These are phyloP conservation scores for Exophiala mesophila DNA, from an alignment of 2,329 filamentous ascomycete genomes.

Conservation along the genomic window DNA sequence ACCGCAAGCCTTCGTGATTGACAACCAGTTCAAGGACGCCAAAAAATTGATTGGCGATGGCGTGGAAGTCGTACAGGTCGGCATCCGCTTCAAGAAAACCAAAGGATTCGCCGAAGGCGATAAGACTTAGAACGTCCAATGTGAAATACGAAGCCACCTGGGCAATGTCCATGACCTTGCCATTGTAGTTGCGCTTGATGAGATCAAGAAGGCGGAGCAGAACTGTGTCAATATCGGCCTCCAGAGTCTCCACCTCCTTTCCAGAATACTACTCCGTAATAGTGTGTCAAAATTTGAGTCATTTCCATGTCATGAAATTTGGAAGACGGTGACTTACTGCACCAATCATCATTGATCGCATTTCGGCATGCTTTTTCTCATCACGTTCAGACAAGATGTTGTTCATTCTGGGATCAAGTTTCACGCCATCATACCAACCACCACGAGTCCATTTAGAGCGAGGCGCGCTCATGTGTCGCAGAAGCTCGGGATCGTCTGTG, in stretches of 20 bases:
- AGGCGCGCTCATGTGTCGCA: conserved; percentile 6
- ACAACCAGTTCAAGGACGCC: conserved; percentile 18
- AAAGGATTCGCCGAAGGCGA: conserved; percentile 15
- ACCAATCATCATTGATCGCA: conserved; percentile 12
- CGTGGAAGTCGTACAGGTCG: conserved; percentile 10
- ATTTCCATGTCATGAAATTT: background rate
- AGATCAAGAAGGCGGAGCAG: conserved; percentile 12
- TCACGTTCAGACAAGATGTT: conserved; percentile 16
- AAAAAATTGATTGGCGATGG: conserved; percentile 7
- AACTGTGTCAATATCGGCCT: conserved; percentile 13
- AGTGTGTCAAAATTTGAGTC: no score
- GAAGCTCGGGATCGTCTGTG: conserved; percentile 8
- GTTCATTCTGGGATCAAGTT: conserved; percentile 13
- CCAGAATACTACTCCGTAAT: conserved; percentile 14
- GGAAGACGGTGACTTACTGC: conserved; percentile 5
- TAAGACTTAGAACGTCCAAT: conserved; percentile 14
- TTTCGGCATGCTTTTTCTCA: conserved; percentile 9
- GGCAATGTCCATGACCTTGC: conserved; percentile 9
- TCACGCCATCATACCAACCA: conserved; percentile 13
- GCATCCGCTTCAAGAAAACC: conserved; percentile 13
- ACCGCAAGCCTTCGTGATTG: conserved; percentile 9
- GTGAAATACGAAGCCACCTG: conserved; percentile 13
- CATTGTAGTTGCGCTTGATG: conserved; percentile 7
- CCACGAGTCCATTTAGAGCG: conserved; percentile 7
- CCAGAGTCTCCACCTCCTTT: conserved; percentile 19